These are phyloP conservation scores for Podochytrium sp. DNA, from an alignment of 192 early-diverging fungal genomes.

Conservation along the genomic window DNA sequence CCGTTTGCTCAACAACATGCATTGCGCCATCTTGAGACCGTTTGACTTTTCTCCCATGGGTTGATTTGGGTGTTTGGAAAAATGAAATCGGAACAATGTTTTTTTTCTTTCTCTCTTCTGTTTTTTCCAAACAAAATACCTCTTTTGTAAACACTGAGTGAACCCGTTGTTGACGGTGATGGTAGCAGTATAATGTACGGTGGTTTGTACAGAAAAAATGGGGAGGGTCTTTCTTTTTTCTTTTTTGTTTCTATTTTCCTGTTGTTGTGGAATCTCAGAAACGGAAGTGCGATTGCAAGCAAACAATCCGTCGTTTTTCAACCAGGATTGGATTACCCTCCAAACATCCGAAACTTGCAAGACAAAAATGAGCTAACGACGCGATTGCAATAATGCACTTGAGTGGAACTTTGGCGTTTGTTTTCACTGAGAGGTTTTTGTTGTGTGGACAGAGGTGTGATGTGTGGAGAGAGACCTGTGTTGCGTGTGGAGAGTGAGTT, in stretches of 20 bases:
- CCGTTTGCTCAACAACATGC: neutral
- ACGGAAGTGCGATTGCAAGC: no score
- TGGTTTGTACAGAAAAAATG: slow-evolving; percentile 66
- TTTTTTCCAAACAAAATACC: neutral
- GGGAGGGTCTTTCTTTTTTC: slow-evolving; percentile 38
- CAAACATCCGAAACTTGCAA: no score
- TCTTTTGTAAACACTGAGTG: neutral
- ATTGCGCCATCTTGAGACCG: neutral
- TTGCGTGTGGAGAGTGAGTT: no score
- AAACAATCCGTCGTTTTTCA: no score
- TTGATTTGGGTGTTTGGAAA: slow-evolving; percentile 25
- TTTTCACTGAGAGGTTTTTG: no score
- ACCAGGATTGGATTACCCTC: no score
- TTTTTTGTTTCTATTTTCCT: neutral
- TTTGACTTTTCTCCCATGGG: neutral
- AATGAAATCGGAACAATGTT: slow-evolving; percentile 7
- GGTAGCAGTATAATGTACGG: slow-evolving; percentile 51
- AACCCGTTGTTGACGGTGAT: slow-evolving; percentile 30
- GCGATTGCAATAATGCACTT: no score
- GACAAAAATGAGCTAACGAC: no score
- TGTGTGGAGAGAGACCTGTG: no score
- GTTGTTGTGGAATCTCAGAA: no score
- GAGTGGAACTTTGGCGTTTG: no score
- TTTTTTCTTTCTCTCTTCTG: neutral
- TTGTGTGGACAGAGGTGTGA: no score